Evolutionary conservation across 2,329 filamentous ascomycete species (phyloP).

Genomic region (Chalara sp.): DNA sequence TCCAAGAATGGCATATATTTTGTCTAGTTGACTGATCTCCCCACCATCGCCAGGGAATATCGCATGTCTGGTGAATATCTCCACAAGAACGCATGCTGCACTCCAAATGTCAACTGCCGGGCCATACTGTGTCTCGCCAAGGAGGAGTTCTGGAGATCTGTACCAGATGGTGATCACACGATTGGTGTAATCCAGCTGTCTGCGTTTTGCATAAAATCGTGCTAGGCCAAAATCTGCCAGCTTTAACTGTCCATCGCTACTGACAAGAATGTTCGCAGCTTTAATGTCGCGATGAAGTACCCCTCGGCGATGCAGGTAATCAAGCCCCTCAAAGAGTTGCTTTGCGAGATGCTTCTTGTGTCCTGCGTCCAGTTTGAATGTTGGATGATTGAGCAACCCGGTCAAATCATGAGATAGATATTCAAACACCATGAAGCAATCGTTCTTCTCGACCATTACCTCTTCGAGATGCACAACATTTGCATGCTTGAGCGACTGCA

Average conservation of each 20-base stretch:
- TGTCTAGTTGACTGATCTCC: constrained; percentile 94
- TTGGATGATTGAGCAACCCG: constrained; percentile 88
- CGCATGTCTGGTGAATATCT: constrained; percentile 89
- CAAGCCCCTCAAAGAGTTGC: constrained; percentile 88
- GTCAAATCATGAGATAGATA: constrained; percentile 96
- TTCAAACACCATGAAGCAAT: constrained; percentile 99
- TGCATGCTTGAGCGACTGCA: constrained; percentile 76
- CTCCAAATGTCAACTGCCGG: constrained; percentile 94
- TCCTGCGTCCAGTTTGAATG: constrained; percentile 73
- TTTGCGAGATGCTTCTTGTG: constrained; percentile 91
- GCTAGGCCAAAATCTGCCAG: constrained; percentile 94
- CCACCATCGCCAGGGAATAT: constrained; percentile 94
- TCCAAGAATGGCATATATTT: constrained; percentile 88
- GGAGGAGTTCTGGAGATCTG: constrained; percentile 78
- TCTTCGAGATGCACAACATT: constrained; percentile 82
- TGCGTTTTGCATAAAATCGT: constrained; percentile 89
- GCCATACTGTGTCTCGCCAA: constrained; percentile 86
- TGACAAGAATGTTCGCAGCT: constrained; percentile 93
- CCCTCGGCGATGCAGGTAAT: constrained; percentile 88
- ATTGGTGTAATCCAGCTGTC: constrained; percentile 93
- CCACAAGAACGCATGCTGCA: constrained; percentile 90
- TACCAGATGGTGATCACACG: constrained; percentile 99
- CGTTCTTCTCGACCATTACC: constrained; percentile 97
- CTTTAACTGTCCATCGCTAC: constrained; percentile 81
- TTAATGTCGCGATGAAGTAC: constrained; percentile 97